Evolutionary conservation across 106 monocot species (phyloP), one percentile per base, ranked within the genome.

Genomic region (Posidonia australis): DNA sequence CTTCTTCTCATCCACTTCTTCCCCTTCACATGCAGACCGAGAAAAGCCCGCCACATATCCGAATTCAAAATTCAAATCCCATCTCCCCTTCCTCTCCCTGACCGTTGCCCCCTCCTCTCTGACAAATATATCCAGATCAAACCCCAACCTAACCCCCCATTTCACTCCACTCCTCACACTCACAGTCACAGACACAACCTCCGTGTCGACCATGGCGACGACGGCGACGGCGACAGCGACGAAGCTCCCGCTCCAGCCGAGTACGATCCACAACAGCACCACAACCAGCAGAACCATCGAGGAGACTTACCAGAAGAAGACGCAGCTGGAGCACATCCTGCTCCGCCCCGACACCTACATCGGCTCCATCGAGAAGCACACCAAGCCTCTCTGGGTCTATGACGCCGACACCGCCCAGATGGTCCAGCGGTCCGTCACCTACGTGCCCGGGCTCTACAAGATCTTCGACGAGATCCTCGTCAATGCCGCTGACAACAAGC

Each of bases 381-480:
- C 90, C 18, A 82, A 82, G 54, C 20, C 51, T 14, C 96, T 98
- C 20, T 98, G 96, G 96, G 83, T 98, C 49, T 98, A 74, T 67
- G 87, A 91, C 55, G 82, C 53, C 26, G 77, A 77, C 55, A 36
- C 55, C 55, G 80, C 53, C 27, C 75, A 77, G 73, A 98, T 98
- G 87, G 83, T 87, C 21, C 63, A 76, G 54, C 75, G 87, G 10
- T 19, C 71, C 60, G 66, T 98, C 42, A 68, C 90, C 66, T 98
- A 81, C 76, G 96, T 98, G 28, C 96, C 96, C 0, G 96, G 96
- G 7, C 78, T 98, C 27, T 98, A 98, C 77, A 98, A 98, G 82
- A 98, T 98, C 84, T 91, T 98, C 71, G 96, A 98, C 64, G 96
- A 98, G 84, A 98, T 98, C 70, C 87, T 98, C 66, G 96, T 98